These are phyloP conservation scores for Podospora conica DNA, from an alignment of 495 filamentous ascomycete genomes.

Conservation along the genomic window DNA sequence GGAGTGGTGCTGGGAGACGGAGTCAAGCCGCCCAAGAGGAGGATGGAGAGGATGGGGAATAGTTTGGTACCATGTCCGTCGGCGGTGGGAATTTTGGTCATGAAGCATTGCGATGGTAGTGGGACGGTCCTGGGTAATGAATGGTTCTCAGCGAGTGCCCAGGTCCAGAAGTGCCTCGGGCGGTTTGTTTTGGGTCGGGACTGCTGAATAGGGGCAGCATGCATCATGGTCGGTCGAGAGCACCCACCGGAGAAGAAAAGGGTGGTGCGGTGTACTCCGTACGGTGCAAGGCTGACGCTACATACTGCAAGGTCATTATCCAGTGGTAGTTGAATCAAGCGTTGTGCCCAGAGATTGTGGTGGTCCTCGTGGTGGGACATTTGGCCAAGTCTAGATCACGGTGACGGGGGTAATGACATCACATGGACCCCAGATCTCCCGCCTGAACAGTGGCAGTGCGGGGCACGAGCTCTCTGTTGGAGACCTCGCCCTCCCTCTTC, in stretches of 20 bases:
- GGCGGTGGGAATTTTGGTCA: neutral
- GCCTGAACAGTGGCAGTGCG: neutral
- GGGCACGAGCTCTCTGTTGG: neutral
- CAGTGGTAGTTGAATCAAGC: neutral
- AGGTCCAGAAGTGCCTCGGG: neutral
- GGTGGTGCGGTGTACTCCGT: neutral
- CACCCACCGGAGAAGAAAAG: neutral
- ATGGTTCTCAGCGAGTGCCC: neutral
- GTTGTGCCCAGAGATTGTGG: neutral
- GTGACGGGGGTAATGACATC: constrained; percentile 4
- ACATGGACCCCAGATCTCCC: neutral
- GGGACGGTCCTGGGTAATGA: no score
- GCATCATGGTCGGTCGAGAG: neutral
- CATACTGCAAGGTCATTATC: no score
- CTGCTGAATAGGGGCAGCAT: neutral
- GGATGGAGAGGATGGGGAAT: constrained; percentile 17
- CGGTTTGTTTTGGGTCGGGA: neutral
- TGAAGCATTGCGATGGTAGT: neutral
- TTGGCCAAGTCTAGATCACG: neutral
- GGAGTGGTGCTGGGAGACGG: constrained; percentile 23
- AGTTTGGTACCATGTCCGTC: neutral
- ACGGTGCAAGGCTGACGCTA: no score
- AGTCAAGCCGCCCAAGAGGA: constrained; percentile 25
- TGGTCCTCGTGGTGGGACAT: neutral
- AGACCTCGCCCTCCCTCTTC: neutral